Evolutionary conservation across 225 moss, liverwort and hornwort genomes (phyloP), one percentile per base, ranked within the genome.

Genomic region (Climacium dendroides): DNA sequence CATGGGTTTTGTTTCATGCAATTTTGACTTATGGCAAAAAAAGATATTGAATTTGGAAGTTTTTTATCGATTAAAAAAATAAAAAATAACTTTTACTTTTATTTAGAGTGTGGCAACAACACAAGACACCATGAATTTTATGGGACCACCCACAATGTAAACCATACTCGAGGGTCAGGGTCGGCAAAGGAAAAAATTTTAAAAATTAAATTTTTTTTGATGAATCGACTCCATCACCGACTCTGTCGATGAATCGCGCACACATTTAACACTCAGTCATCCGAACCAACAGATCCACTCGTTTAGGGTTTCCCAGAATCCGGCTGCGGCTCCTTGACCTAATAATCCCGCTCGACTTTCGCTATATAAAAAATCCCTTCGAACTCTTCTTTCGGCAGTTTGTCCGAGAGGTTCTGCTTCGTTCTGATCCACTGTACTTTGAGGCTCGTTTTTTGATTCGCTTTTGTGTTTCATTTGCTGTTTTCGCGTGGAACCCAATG

Each of bases 111-210:
- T 50, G 13, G 13, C 3, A 50, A 50, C 13, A 4, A 13, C 50
- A 13, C 50, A 50, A 13, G 50, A 14, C 50, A 50, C 50, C 7
- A 34, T 52, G 34, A 13, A 74, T 74, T 34, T 48, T 52, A 13
- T 34, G 3, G 22, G 0, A 34, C 11, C 30, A 13, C 4, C 8
- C 0, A 0, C 11, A 73, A 11, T 7, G 1, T 16, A 17, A 67
- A 7, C 20, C 7, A 34, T 7, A 32, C 13, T 74, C 0, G 1
- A 0, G 20, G 3, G 4, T 22, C 1, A 74, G 0, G 8, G 8
- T 74, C 1, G 0, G 7, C n/a, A n/a, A n/a, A n/a, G n/a, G n/a
- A n/a, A n/a, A n/a, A n/a, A n/a, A n/a, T n/a, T n/a, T n/a, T n/a
- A n/a, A n/a, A n/a, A n/a, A n/a, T n/a, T n/a, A n/a, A n/a, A n/a